Evolutionary conservation across 257 asterid species (phyloP), one percentile per base, ranked within the genome.

Genomic region (Petunia axillaris): DNA sequence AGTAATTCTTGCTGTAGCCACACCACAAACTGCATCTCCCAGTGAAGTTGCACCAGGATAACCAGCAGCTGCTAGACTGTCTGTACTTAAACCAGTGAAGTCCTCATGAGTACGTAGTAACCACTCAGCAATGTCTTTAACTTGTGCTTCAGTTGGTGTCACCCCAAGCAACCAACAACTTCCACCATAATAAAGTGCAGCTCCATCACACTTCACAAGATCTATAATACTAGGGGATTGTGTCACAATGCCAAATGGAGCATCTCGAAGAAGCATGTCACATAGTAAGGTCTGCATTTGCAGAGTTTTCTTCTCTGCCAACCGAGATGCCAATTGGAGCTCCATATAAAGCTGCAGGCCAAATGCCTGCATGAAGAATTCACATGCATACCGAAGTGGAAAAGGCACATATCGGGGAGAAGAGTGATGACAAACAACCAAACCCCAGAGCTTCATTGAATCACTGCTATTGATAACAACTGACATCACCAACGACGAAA

Each of bases 191-290:
- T 79, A 84, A 39, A 92, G 67, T 38, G 97, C 91, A 53, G 92
- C 93, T n/a, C 97, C 95, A 57, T 91, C 93, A 62, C 94, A 92
- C 79, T 81, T 87, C 5, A 92, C 93, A 64, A 92, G 91, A 85
- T 92, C 91, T 90, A 83, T 87, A 52, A 91, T 83, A 80, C 79
- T 92, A 60, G 93, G 97, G 9, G 93, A 86, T 38, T 86, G 91
- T n/a, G 86, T 88, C 53, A 92, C 84, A 14, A 92, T 84, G 2
- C 92, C 88, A 58, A 79, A 75, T 2, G 94, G 94, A 76, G 89
- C 85, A 64, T 88, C 91, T 9, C 90, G 85, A 16, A 91, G 88
- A 60, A 92, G 91, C 91, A 89, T 89, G 66, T 91, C 95, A 35
- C 92, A 88, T 82, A 92, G 77, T 77, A 91, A 40, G 1, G 94